Conservation (phyloP, 2,329 filamentous ascomycete genomes). For the Epichloe hybrida region DNA sequence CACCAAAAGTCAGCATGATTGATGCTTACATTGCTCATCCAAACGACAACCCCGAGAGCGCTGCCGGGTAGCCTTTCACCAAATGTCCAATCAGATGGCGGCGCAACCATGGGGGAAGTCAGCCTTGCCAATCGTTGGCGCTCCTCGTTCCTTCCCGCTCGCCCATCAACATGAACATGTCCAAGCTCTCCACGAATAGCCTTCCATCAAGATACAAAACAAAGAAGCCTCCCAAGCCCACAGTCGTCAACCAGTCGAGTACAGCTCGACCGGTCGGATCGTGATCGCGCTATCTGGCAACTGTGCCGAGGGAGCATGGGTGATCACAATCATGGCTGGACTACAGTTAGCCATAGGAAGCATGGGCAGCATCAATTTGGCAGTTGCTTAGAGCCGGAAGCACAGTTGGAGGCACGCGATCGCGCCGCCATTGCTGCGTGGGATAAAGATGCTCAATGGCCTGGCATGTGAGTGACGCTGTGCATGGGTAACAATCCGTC, state of each 20-base stretch:
- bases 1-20: too few species aligned
- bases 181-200: neutral
- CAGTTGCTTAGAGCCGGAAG: constrained; percentile 12
- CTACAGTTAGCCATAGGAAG: constrained; percentile 17
- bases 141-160: neutral
- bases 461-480: constrained; percentile 16
- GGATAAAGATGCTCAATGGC: constrained; percentile 21
- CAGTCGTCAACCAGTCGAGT: neutral
- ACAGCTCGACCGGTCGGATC: neutral
- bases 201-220: neutral
- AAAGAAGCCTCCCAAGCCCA: neutral
- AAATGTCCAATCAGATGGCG: neutral
- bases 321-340: constrained; percentile 19
- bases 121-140: neutral
- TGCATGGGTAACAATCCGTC: neutral
- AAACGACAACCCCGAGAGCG: too few species aligned
- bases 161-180: neutral
- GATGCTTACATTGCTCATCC: too few species aligned
- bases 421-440: constrained; percentile 18
- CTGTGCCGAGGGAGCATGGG: constrained; percentile 11
- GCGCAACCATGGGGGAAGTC: neutral
- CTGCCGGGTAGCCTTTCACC: neutral
- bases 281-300: neutral
- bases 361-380: constrained; percentile 9
- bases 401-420: constrained; percentile 18